Conservation (phyloP, 1,284 basidiomycete genomes). For the Trametes sp. region DNA sequence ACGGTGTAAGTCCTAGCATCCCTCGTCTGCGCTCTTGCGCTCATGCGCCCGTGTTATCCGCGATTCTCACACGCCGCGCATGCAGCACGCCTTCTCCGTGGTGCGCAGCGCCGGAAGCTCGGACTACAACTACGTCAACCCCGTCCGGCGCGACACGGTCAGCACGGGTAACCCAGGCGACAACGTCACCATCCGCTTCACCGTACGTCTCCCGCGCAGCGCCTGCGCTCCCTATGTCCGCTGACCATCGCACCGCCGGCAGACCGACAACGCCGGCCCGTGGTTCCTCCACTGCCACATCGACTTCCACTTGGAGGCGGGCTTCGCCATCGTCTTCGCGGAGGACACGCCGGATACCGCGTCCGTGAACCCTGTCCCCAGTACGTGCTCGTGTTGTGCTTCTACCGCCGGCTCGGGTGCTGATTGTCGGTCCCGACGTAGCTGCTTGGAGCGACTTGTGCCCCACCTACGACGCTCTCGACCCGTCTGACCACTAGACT, state of each 20-base stretch:
- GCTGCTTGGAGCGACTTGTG: slow-evolving; percentile 25
- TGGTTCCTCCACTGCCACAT: slow-evolving; percentile 38
- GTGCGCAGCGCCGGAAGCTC: slow-evolving; percentile 30
- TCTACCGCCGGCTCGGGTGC: not conserved
- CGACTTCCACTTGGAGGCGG: slow-evolving; percentile 41
- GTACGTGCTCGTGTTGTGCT: not conserved
- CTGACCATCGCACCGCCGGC: not conserved
- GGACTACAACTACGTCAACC: slow-evolving; percentile 49
- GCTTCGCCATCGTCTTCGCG: slow-evolving; percentile 40
- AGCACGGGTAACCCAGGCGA: slow-evolving; percentile 32
- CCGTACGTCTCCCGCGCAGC: slow-evolving; percentile 12
- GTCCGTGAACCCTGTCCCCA: slow-evolving; percentile 3
- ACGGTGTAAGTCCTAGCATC: slow-evolving; percentile 41
- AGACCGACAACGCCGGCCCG: slow-evolving; percentile 39
- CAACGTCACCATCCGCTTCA: slow-evolving; percentile 40
- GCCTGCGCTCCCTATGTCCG: not conserved
- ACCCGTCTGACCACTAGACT: slow-evolving; percentile 8
- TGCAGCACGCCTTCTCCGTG: slow-evolving; percentile 32
- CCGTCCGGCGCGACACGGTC: slow-evolving; percentile 38
- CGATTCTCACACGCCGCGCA: not conserved
- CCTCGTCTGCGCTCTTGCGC: not conserved
- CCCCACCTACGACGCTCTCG: slow-evolving; percentile 23
- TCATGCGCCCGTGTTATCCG: not conserved
- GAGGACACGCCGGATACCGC: slow-evolving; percentile 32
- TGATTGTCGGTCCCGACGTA: not conserved